Percentiles rank a stretch among this genome's conserved stretches.
Conservation (phyloP, 306 rosid genomes). For the Prunus armeniaca region DNA sequence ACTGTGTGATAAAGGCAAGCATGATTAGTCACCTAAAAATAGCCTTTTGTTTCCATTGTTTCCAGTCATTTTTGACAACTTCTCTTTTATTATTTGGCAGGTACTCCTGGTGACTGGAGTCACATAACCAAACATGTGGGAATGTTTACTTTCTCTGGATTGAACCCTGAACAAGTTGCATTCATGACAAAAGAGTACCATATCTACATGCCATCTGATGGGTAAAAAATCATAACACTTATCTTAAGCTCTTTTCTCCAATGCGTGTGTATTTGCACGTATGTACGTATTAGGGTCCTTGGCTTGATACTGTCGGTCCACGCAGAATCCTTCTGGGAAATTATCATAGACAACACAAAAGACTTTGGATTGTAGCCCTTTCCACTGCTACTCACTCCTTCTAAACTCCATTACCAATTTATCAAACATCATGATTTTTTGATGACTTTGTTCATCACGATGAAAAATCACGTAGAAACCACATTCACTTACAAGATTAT, state of each 20-base stretch:
- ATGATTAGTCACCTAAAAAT: not conserved
- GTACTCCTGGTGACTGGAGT: conserved; percentile 98
- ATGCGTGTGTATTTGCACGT: not conserved
- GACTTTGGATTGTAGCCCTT: too few species aligned
- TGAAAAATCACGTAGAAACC: too few species aligned
- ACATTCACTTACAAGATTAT: too few species aligned
- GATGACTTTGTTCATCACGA: too few species aligned
- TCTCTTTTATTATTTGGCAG: conserved; percentile 31
- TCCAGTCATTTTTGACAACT: not conserved
- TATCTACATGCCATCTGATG: conserved; percentile 87
- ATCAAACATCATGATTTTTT: too few species aligned
- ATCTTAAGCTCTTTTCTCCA: not conserved
- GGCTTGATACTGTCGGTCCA: too few species aligned
- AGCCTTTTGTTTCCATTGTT: not conserved
- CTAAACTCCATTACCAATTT: too few species aligned
- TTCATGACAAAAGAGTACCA: conserved; percentile 78
- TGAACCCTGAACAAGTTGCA: conserved; percentile 77
- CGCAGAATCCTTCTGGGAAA: too few species aligned
- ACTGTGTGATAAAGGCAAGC: conserved; percentile 58
- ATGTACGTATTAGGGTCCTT: too few species aligned
- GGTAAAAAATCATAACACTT: conserved; percentile 43
- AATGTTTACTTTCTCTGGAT: conserved; percentile 84
- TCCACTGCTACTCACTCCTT: too few species aligned
- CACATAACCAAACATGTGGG: conserved; percentile 88
- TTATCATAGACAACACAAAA: too few species aligned